Percentiles rank a stretch among this genome's conserved stretches.
These are phyloP conservation scores for Epichloe baconii DNA, from an alignment of 2,329 filamentous ascomycete species.

Conservation along the genomic window DNA sequence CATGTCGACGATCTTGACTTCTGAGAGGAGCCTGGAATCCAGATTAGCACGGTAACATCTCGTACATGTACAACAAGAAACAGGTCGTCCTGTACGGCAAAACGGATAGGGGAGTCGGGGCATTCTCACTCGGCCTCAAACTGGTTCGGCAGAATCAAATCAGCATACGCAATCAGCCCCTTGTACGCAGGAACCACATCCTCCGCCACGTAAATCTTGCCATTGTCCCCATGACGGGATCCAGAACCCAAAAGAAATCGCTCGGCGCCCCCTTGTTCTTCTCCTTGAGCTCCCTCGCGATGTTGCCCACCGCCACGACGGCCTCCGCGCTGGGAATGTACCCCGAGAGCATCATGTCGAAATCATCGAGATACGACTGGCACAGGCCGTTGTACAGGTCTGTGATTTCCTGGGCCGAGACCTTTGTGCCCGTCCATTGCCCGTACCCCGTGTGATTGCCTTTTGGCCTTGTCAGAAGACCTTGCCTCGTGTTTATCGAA, in stretches of 20 bases:
- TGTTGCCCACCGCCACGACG: constrained; percentile 71
- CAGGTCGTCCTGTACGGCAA: neutral
- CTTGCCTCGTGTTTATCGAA: neutral
- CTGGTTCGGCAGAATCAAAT: constrained; percentile 89
- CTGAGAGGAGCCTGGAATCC: constrained; percentile 59
- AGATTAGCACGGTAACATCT: neutral
- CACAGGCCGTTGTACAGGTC: constrained; percentile 76
- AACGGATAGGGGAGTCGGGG: neutral
- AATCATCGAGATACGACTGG: constrained; percentile 73
- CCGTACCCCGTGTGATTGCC: constrained; percentile 92
- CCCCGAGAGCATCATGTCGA: constrained; percentile 88
- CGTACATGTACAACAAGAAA: neutral
- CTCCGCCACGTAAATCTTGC: constrained; percentile 77
- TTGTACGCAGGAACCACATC: constrained; percentile 90
- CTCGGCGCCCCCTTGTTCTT: constrained; percentile 51
- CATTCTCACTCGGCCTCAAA: constrained; percentile 80
- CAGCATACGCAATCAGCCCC: constrained; percentile 62
- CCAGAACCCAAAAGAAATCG: constrained; percentile 90
- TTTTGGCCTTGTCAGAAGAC: constrained; percentile 22
- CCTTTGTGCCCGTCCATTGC: constrained; percentile 74
- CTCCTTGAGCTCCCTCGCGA: constrained; percentile 66
- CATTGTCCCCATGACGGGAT: constrained; percentile 97
- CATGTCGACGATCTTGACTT: constrained; percentile 69
- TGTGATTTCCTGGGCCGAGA: constrained; percentile 68
- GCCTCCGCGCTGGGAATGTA: constrained; percentile 83